Percentiles rank a stretch among this genome's conserved stretches.
These are phyloP conservation scores for Saxispiralis lemnorum DNA, from an alignment of 495 filamentous ascomycete genomes.

Conservation along the genomic window DNA sequence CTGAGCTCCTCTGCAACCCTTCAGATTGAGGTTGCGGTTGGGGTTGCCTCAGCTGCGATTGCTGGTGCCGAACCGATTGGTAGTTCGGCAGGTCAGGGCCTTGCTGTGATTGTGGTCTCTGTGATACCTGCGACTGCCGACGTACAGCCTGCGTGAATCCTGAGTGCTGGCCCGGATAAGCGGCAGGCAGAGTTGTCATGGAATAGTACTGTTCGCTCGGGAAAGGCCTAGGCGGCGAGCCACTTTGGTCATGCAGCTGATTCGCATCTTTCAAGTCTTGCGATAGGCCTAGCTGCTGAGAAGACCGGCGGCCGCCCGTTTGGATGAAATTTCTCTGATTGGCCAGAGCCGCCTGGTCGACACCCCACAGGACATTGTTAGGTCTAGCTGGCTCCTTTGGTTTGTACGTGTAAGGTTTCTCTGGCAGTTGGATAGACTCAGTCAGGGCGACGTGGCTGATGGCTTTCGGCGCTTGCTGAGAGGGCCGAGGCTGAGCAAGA, in stretches of 20 bases:
- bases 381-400: constrained; percentile 15
- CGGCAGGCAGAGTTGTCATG: constrained; percentile 10
- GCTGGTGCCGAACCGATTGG: constrained; percentile 7
- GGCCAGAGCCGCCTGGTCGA: constrained; percentile 10
- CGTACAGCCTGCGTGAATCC: constrained; percentile 7
- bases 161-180: constrained; percentile 11
- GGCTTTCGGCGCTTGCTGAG: not conserved
- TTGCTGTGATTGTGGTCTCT: not conserved
- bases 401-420: constrained; percentile 24
- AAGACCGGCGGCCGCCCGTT: constrained; percentile 1
- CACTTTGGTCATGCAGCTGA: too few relatives aligned
- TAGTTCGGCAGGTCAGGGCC: constrained; percentile 4
- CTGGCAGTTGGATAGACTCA: not conserved
- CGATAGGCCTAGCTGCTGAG: constrained; percentile 1
- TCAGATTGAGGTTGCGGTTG: constrained; percentile 6
- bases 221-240: constrained; percentile 8
- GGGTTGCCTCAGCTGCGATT: constrained; percentile 2
- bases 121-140: constrained; percentile 4
- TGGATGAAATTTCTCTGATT: constrained; percentile 12
- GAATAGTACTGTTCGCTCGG: constrained; percentile 14
- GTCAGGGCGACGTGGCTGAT: constrained; percentile 1
- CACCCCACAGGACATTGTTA: constrained; percentile 5
- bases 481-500: too few relatives aligned
- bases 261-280: not conserved
- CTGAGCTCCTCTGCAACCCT: not conserved